Conservation (phyloP, 2,329 filamentous ascomycete species). For the Trichoderma atroviride region DNA sequence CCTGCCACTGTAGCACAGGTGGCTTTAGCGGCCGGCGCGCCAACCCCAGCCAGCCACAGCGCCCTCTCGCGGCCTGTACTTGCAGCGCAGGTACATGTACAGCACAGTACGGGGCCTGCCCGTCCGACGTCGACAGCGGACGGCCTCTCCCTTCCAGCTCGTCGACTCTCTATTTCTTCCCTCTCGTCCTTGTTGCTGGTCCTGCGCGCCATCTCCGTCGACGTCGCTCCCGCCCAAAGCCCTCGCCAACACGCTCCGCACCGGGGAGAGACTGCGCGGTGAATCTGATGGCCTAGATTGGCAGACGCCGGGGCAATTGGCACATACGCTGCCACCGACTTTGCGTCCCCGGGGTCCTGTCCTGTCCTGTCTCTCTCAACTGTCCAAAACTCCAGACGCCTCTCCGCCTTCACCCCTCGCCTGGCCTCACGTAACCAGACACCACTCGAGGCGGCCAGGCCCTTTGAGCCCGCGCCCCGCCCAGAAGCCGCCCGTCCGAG, state of each 20-base stretch:
- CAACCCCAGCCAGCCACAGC: constrained; percentile 8
- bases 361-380: constrained; percentile 21
- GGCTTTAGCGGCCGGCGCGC: neutral
- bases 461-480: neutral
- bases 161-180: constrained; percentile 16
- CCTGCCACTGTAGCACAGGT: constrained; percentile 8
- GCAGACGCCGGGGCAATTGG: constrained; percentile 44
- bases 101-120: neutral
- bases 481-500: neutral
- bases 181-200: constrained; percentile 1
- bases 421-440: neutral
- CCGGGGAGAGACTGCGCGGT: constrained; percentile 31
- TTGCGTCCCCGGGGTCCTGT: constrained; percentile 35
- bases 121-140: neutral
- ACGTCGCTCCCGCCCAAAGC: constrained; percentile 6
- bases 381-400: constrained; percentile 9
- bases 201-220: constrained; percentile 4
- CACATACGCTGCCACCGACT: constrained; percentile 43
- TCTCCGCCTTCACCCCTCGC: constrained; percentile 23
- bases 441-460: neutral
- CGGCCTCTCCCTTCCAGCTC: constrained; percentile 21
- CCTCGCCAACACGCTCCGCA: constrained; percentile 22
- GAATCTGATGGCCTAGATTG: constrained; percentile 42
- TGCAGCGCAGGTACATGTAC: constrained; percentile 10
- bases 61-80: constrained; percentile 17